phyloP scores from a whole-genome alignment of 768 basidiomycete species.

The Suillus subaureus region DNA sequence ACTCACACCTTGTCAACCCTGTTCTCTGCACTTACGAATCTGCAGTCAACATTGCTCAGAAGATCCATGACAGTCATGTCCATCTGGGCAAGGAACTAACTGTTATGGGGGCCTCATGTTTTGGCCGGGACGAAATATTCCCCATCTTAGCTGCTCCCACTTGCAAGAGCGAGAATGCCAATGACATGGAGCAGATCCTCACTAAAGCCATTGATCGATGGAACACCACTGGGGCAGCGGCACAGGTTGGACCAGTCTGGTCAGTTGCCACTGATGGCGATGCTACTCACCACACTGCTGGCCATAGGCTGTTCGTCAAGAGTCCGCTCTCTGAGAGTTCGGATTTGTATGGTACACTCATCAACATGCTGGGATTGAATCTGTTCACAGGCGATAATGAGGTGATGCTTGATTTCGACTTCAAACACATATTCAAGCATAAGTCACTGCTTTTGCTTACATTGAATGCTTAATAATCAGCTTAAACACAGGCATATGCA shows the following conservation, averaged over 20 bases:
- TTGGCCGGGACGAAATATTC: slow-evolving; percentile 3
- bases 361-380: too few relatives aligned
- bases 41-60: slow-evolving; percentile 2
- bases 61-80: not conserved
- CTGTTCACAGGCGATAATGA: too few relatives aligned
- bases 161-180: slow-evolving; percentile 13
- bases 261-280: not conserved
- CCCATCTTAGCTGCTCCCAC: slow-evolving; percentile 15
- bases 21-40: slow-evolving; percentile 1
- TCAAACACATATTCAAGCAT: too few relatives aligned
- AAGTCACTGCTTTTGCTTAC: too few relatives aligned
- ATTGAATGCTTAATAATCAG: too few relatives aligned
- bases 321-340: too few relatives aligned
- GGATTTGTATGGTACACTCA: too few relatives aligned
- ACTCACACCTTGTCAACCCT: not conserved
- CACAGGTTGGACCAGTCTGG: not conserved
- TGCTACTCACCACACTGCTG: not conserved
- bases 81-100: slow-evolving; percentile 18
- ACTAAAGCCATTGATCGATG: accelerated
- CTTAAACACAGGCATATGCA: too few relatives aligned
- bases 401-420: too few relatives aligned
- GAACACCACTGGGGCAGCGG: not conserved
- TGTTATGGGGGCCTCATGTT: slow-evolving; percentile 2
- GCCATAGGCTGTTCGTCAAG: not conserved
- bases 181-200: slow-evolving; percentile 1